Evolutionary conservation across 108 stramenopile species (phyloP), one percentile per base, ranked within the genome.

Genomic region (Nitzschia sp.): DNA sequence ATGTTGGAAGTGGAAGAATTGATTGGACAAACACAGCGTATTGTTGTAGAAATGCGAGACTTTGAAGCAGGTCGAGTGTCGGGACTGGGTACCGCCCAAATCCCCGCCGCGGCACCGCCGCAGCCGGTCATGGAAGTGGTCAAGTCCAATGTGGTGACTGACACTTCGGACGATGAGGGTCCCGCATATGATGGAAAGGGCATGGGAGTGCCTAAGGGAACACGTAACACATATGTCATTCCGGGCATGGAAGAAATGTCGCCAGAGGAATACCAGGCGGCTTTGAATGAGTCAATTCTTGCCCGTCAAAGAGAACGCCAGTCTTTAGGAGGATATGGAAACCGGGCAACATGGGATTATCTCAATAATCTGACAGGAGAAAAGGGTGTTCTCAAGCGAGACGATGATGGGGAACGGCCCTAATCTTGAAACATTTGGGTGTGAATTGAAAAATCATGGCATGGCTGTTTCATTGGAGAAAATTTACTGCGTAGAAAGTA

Each of bases 161-260:
- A 81, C 36, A 64, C 63, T 25, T 61, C 34, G 18, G 66, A 65
- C 0, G 62, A 72, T 30, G 79, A 84, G n/a, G 83, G 76, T 30
- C 74, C 82, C 11, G 84, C 74, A 36, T 86, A 62, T 66, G 72
- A 78, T 59, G 83, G 85, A 36, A 49, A 49, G 29, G 89, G 85
- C 19, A 56, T 71, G 45, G 89, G 86, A 9, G 60, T 85, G 28
- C 75, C 91, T 17, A 63, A 72, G 49, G 92, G 88, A 30, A 93
- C 92, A 9, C 60, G 56, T 13, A 94, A 94, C 54, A 94, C 93
- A 24, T 83, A 66, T 54, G 65, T 76, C 0, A 90, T 94, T 56
- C 76, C 75, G 3, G 88, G 87, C 19, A 94, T 94, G 90, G 90
- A 90, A 51, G 79, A 77, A 66, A 94, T 94, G 93, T 71, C 74